Evolutionary conservation across 495 filamentous ascomycete genomes (phyloP), one percentile per base, ranked within the genome.

Genomic region (Clohesyomyces aquaticus): DNA sequence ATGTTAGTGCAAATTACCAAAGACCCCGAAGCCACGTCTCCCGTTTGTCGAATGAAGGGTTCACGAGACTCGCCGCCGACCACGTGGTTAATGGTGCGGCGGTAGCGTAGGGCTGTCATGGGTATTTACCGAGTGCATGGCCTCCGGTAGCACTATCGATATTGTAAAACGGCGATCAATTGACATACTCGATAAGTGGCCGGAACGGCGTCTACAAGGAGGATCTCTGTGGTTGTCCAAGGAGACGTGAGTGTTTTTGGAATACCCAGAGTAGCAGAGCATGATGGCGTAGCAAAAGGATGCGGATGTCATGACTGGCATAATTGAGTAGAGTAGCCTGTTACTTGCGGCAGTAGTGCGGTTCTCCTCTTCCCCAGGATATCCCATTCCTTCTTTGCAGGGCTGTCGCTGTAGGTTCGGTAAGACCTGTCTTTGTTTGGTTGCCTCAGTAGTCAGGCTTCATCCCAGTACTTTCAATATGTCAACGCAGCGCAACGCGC

Each of bases 81-180:
- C 43, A 47, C 4, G 16, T n/a, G 43, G 43, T 23, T 10, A 10
- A 42, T 10, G 43, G 16, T 47, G 43, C 19, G 16, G 4, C n/a
- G 43, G 8, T 47, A 23, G 43, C 43, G n/a, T 47, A 47, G 43
- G 43, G 43, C 43, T 47, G 43, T 47, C 43, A 4, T 6, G 43
- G 43, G 43, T 47, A 18, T 47, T n/a, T 47, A 47, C 43, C 43
- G 43, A 47, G 43, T 18, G n/a, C 8, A 8, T 47, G 43, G 43
- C 16, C 4, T 23, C 9, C 32, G 32, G 32, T 38, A 38, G 32
- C 32, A 38, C 32, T 14, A 14, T 38, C 32, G 14, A 6, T 6
- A 38, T 42, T 42, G 32, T 14, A 38, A 38, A 38, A 38, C 32
- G 14, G 32, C 14, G 32, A 38, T 38, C 6, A 6, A 38, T 38